Conservation (phyloP, 768 basidiomycete species). For the Kwoniella europaea region DNA sequence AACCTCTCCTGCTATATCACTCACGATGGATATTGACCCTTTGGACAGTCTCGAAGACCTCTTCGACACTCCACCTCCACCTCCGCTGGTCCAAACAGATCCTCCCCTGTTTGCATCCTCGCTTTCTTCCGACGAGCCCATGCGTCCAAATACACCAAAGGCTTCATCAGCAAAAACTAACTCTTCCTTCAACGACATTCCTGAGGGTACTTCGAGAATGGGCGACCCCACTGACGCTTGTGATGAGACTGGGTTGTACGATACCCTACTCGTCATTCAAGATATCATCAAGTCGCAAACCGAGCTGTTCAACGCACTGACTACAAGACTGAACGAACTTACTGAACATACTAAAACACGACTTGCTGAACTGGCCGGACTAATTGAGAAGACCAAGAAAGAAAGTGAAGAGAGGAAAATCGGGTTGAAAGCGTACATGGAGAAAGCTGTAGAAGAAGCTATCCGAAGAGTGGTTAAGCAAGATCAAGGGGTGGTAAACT, state of each 20-base stretch:
- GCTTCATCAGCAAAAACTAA: too few relatives aligned
- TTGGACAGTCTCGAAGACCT: neutral
- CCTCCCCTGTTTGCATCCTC: neutral
- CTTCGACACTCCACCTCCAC: neutral
- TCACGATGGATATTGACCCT: neutral
- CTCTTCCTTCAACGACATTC: too few relatives aligned
- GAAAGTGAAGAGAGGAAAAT: neutral
- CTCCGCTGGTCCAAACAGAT: neutral
- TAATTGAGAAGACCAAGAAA: neutral
- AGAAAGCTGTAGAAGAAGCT: neutral
- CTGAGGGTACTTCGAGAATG: too few relatives aligned
- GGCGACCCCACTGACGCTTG: neutral
- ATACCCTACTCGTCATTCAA: neutral
- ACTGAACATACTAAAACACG: neutral
- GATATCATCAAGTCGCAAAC: conserved; percentile 5
- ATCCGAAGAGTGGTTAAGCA: neutral
- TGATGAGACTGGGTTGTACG: neutral
- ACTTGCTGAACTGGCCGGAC: neutral
- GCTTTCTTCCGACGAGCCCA: neutral
- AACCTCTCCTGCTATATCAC: neutral
- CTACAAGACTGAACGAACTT: neutral
- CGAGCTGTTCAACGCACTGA: neutral
- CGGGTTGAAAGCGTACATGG: neutral
- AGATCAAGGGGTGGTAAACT: neutral
- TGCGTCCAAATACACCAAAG: too few relatives aligned